These are phyloP conservation scores for Sicyos edulis DNA, from an alignment of 306 rosid species.

Conservation along the genomic window DNA sequence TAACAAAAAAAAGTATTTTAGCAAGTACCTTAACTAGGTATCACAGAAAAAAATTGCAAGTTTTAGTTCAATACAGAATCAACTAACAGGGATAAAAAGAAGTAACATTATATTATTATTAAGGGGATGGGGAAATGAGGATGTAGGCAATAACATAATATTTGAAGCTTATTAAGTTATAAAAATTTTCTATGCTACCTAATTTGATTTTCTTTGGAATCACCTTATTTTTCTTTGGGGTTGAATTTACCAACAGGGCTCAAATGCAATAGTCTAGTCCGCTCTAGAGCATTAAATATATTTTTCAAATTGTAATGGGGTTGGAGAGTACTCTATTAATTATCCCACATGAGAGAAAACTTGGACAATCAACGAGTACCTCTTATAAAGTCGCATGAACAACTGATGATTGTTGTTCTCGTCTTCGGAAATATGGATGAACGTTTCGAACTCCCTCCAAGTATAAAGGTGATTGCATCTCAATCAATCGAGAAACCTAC, in stretches of 20 bases:
- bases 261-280: neutral
- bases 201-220: neutral
- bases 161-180: neutral
- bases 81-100: neutral
- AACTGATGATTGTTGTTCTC: conserved; percentile 27
- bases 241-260: no score
- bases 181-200: neutral
- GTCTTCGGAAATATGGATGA: conserved; percentile 73
- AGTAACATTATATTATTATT: neutral
- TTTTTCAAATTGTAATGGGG: neutral
- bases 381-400: neutral
- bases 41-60: neutral
- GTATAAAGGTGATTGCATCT: conserved; percentile 85
- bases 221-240: neutral
- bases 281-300: neutral
- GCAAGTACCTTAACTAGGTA: neutral
- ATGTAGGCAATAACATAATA: neutral
- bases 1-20: no score
- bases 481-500: conserved; percentile 85
- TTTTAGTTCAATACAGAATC: neutral
- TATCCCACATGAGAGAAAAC: conserved; percentile 18
- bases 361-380: neutral
- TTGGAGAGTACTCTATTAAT: neutral
- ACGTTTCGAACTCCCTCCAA: conserved; percentile 56
- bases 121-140: neutral